Evolutionary conservation across 78 protist genomes (phyloP).

Genomic region (Speleostelium caveatum): DNA sequence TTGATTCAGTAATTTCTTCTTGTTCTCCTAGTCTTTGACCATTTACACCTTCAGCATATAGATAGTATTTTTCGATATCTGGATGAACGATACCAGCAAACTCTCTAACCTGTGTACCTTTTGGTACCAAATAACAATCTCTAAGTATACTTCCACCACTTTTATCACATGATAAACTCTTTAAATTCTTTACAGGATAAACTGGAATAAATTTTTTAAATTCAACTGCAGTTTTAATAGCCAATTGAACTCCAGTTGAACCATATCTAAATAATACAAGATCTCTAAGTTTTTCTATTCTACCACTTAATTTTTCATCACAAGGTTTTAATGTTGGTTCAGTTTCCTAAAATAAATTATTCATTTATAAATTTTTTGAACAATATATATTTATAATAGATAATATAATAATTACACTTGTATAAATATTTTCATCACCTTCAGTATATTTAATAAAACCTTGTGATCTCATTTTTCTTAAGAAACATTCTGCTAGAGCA

Average conservation of each 20-base stretch:
- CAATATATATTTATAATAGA: too few relatives aligned
- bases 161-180: constrained; percentile 46
- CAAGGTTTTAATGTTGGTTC: constrained; percentile 16
- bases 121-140: constrained; percentile 78
- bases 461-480: constrained; percentile 52
- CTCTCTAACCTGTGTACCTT: constrained; percentile 80
- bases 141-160: constrained; percentile 28
- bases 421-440: constrained; percentile 53
- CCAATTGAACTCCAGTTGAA: constrained; percentile 67
- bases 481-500: constrained; percentile 76
- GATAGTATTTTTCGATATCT: constrained; percentile 76
- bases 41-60: constrained; percentile 79
- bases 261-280: constrained; percentile 77
- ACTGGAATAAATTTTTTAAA: constrained; percentile 51
- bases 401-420: constrained; percentile 31
- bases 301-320: constrained; percentile 45
- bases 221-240: constrained; percentile 80
- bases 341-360: background rate
- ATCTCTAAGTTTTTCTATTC: constrained; percentile 74
- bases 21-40: constrained; percentile 62
- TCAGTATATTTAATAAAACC: constrained; percentile 33
- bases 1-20: constrained; percentile 34
- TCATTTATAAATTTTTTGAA: too few relatives aligned
- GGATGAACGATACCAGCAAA: constrained; percentile 57
- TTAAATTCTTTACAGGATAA: constrained; percentile 70